These are phyloP conservation scores for Syzygium jambos DNA, from an alignment of 345 rosid genomes.

Conservation along the genomic window DNA sequence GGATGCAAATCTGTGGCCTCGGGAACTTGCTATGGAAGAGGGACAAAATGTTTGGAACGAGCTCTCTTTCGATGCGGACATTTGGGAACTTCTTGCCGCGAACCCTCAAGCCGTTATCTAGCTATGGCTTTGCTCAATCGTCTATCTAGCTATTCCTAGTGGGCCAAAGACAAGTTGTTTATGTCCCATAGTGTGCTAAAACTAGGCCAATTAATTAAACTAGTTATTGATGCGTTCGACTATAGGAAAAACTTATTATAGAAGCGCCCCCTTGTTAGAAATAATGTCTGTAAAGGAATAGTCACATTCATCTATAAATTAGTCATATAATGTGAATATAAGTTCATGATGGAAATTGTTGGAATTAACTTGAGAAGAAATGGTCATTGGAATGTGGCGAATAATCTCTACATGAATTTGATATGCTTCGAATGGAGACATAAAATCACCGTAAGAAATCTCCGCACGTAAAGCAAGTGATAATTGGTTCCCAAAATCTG, in stretches of 20 bases:
- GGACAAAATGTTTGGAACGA: background rate
- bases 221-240: background rate
- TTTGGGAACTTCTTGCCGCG: background rate
- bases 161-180: background rate
- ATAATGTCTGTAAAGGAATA: background rate
- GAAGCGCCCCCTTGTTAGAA: background rate
- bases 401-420: background rate
- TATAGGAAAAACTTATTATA: background rate
- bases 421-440: fast-evolving
- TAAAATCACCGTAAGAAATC: background rate
- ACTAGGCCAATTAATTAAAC: background rate
- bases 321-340: background rate
- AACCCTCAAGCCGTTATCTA: background rate
- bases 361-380: background rate
- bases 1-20: background rate
- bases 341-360: background rate
- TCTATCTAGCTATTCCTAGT: background rate
- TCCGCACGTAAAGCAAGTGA: background rate
- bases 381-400: background rate
- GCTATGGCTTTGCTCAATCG: background rate
- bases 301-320: background rate
- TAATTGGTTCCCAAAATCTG: background rate
- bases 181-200: background rate
- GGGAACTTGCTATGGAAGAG: background rate
- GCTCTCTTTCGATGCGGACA: background rate